Conservation (phyloP, 805 yeast species). For the Lachancea mirantina region DNA sequence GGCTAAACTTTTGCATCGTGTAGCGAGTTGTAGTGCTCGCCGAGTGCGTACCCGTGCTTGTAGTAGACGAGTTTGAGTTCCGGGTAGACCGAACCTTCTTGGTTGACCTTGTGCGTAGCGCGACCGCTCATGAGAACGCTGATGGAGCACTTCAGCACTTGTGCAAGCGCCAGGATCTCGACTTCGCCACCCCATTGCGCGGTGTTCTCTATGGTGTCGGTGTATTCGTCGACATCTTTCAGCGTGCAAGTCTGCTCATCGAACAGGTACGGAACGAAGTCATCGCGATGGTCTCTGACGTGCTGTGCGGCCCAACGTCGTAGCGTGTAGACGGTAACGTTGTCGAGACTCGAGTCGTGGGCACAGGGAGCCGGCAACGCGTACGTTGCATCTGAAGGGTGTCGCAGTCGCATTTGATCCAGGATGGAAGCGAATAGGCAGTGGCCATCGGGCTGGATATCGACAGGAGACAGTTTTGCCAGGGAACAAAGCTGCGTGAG, state of each 20-base stretch:
- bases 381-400: slow-evolving; percentile 20
- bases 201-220: slow-evolving; percentile 60
- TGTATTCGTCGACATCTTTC: slow-evolving; percentile 60
- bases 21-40: slow-evolving; percentile 90
- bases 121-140: slow-evolving; percentile 73
- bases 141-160: slow-evolving; percentile 66
- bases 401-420: slow-evolving; percentile 64
- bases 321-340: slow-evolving; percentile 36
- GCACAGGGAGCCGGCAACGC: slow-evolving; percentile 6
- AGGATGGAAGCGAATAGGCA: slow-evolving; percentile 82
- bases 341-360: slow-evolving; percentile 3
- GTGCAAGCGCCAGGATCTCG: slow-evolving; percentile 77
- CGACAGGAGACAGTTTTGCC: slow-evolving; percentile 47
- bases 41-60: slow-evolving; percentile 79
- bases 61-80: slow-evolving; percentile 71
- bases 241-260: slow-evolving; percentile 67
- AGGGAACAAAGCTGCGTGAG: slow-evolving; percentile 47
- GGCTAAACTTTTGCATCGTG: slow-evolving; percentile 38
- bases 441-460: slow-evolving; percentile 88
- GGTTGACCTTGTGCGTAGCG: slow-evolving; percentile 57
- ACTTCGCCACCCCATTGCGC: slow-evolving; percentile 96
- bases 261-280: slow-evolving; percentile 73
- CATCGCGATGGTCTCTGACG: slow-evolving; percentile 57
- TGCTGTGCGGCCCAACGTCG: slow-evolving; percentile 60
- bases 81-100: slow-evolving; percentile 41